These are phyloP conservation scores for Plectosphaerella cucumerina DNA, from an alignment of 2,329 filamentous ascomycete genomes.

Conservation along the genomic window DNA sequence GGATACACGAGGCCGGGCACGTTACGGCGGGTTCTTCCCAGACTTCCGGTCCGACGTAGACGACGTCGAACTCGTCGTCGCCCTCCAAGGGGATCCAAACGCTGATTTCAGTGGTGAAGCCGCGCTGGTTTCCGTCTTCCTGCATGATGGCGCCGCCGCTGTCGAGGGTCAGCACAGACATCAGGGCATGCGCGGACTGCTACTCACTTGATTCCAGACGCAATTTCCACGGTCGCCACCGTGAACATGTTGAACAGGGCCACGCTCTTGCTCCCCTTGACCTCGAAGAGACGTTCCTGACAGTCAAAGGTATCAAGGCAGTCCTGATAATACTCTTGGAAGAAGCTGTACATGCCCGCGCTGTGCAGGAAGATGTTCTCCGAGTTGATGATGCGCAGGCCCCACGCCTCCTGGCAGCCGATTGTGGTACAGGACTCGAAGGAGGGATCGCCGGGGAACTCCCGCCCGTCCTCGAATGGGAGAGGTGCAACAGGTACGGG, in stretches of 20 bases:
- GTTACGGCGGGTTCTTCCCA: constrained; percentile 5
- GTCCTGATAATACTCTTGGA: constrained; percentile 50
- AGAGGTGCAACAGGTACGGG: constrained; percentile 31
- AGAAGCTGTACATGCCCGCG: constrained; percentile 55
- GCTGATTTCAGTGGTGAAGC: constrained; percentile 20
- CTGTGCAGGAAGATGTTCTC: constrained; percentile 44
- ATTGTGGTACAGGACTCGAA: background rate
- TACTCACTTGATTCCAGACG: constrained; percentile 4
- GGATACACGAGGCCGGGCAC: constrained; percentile 13
- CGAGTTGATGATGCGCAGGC: constrained; percentile 45
- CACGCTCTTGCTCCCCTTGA: constrained; percentile 11
- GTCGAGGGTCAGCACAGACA: background rate
- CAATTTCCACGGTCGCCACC: constrained; percentile 10
- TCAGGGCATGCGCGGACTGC: background rate
- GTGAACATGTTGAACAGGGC: constrained; percentile 16
- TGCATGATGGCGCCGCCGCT: constrained; percentile 9
- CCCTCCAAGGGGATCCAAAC: constrained; percentile 19
- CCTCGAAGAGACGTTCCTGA: constrained; percentile 27
- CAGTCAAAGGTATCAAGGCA: constrained; percentile 43
- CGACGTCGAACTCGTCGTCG: constrained; percentile 12
- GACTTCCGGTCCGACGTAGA: constrained; percentile 15
- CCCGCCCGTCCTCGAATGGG: too few relatives aligned
- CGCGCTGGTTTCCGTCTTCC: constrained; percentile 13
- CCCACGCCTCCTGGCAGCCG: constrained; percentile 44
- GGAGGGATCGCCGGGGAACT: constrained; percentile 8